Percentiles rank a stretch among this genome's conserved stretches.
phyloP scores from a whole-genome alignment of 306 rosid species.

The Sophora flavescens region DNA sequence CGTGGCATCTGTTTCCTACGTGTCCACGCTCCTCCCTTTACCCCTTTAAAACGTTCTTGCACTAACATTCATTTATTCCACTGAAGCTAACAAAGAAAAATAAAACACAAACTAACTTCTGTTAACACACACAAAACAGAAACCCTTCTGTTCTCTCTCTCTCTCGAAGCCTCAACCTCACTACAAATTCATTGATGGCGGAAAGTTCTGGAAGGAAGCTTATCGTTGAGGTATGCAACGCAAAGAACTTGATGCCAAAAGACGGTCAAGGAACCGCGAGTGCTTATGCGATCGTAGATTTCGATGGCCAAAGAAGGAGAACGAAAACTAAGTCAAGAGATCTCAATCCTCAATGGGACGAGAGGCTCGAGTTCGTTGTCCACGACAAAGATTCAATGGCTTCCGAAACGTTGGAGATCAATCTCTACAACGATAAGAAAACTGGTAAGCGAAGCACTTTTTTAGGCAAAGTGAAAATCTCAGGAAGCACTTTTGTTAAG shows the following conservation, averaged over 20 bases:
- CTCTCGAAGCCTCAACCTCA: not conserved
- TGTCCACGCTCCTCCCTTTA: constrained; percentile 73
- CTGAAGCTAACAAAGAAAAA: constrained; percentile 4
- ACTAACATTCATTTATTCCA: not conserved
- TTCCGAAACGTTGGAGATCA: constrained; percentile 67
- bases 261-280: constrained; percentile 98
- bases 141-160: not conserved
- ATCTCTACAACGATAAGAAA: constrained; percentile 82
- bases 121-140: not conserved
- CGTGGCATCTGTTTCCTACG: constrained; percentile 52
- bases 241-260: constrained; percentile 91
- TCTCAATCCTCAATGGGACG: constrained; percentile 93
- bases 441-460: constrained; percentile 75
- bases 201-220: constrained; percentile 67
- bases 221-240: constrained; percentile 74
- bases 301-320: constrained; percentile 83
- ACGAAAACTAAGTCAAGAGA: constrained; percentile 81
- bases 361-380: constrained; percentile 75
- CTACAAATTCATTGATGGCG: constrained; percentile 54
- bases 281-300: constrained; percentile 90
- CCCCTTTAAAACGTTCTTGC: constrained; percentile 5
- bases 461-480: constrained; percentile 81
- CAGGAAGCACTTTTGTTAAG: constrained; percentile 61
- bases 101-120: not conserved
- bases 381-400: constrained; percentile 66